These are phyloP conservation scores for Russula abietina DNA, from an alignment of 768 basidiomycete genomes.

Conservation along the genomic window DNA sequence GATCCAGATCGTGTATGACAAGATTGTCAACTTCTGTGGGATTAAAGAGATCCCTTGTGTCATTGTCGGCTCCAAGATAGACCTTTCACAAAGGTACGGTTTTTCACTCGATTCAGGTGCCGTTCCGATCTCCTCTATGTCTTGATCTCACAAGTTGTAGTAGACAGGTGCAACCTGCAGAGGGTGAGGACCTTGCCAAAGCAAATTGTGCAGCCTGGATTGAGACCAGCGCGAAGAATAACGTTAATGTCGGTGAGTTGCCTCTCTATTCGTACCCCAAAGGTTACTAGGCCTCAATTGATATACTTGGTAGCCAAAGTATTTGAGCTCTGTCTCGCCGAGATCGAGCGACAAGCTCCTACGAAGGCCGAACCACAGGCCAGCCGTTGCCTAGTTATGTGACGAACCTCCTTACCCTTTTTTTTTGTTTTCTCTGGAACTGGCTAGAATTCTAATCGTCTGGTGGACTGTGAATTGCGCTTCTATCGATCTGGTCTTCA, in stretches of 20 bases:
- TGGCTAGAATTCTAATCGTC: slow-evolving; percentile 10
- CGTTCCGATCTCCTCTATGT: background rate
- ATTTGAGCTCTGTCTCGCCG: slow-evolving; percentile 75
- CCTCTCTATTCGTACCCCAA: slow-evolving; percentile 1
- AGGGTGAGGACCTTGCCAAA: slow-evolving; percentile 70
- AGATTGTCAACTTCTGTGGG: slow-evolving; percentile 85
- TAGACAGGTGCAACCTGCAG: slow-evolving; percentile 69
- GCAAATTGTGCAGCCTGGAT: slow-evolving; percentile 72
- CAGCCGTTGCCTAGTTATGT: slow-evolving; percentile 52
- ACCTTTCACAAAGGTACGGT: slow-evolving; percentile 68
- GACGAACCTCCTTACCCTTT: slow-evolving; percentile 25
- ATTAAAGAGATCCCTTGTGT: slow-evolving; percentile 84
- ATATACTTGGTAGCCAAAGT: slow-evolving; percentile 52
- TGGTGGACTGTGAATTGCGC: slow-evolving; percentile 6
- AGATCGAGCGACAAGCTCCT: slow-evolving; percentile 72
- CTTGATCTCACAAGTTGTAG: slow-evolving; percentile 29
- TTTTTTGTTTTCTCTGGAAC: background rate
- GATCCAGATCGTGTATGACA: slow-evolving; percentile 89
- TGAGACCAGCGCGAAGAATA: slow-evolving; percentile 84
- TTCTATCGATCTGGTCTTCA: slow-evolving; percentile 13
- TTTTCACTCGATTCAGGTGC: slow-evolving; percentile 5
- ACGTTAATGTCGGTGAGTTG: slow-evolving; percentile 79
- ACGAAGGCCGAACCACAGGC: slow-evolving; percentile 40
- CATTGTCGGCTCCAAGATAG: slow-evolving; percentile 88
- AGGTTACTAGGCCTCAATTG: slow-evolving; percentile 7